Base-by-base conservation (phyloP, 1,284 basidiomycete species). In the Thecaphora frezii region DNA sequence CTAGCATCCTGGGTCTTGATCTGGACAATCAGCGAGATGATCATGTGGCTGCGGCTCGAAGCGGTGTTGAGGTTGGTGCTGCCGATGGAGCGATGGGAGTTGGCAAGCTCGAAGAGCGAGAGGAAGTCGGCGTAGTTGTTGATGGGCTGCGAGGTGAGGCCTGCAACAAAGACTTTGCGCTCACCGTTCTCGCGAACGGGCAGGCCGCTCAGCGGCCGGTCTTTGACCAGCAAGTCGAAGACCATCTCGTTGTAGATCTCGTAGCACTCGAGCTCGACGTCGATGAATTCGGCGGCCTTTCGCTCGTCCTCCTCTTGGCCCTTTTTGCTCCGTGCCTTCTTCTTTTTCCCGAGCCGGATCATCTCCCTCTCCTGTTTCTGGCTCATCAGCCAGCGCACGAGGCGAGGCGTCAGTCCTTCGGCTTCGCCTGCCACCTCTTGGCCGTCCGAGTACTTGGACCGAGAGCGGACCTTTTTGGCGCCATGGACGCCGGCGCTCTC, bases 171-270 rank as follows among this genome's bases (percentile, higher is more conserved):
- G 33, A 36, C 33, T 16, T 36, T 36, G 80, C 93, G 96, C 25
- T 90, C 90, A 30, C 82, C 71, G 38, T 65, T 82, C n/a, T 83
- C 84, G 44, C 55, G 43, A 21, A 53, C 58, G 25, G 54, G 44
- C 1, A 62, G 57, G 39, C 52, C 28, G 33, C 46, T 73, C 5
- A 54, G 58, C 18, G 63, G 51, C n/a, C 65, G 65, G 21, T 78
- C 78, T 4, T 36, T 18, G 5, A 36, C 33, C 45, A 92, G 84
- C 38, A 93, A 85, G 70, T 92, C 90, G 77, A 88, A 89, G 10
- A 91, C 87, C 81, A 94, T 97, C 79, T 99, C 96, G 80, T 98
- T 98, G 83, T 99, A 99, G 8, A 99, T 89, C 79, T 99, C 96
- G n/a, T 44, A 26, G 43, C 23, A 26, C 43, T 25, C 43, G n/a